Conservation (phyloP, 306 rosid species). For the Cotoneaster glaucophyllus region DNA sequence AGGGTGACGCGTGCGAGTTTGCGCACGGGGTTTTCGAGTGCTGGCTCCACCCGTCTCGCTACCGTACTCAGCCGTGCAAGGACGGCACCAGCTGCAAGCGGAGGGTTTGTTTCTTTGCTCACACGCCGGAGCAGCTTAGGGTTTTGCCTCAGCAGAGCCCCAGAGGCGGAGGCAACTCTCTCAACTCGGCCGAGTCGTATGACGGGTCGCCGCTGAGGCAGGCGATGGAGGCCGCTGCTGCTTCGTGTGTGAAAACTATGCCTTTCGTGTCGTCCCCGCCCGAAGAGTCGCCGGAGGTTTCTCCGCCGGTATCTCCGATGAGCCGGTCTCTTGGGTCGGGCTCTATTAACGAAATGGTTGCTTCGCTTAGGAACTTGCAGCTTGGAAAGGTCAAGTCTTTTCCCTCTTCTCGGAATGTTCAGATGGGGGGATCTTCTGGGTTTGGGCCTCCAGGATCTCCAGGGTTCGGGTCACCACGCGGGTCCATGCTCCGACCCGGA, state of each 20-base stretch:
- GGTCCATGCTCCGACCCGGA: slow-evolving; percentile 64
- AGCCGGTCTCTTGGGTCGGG: slow-evolving; percentile 55
- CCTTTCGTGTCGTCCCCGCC: slow-evolving; percentile 46
- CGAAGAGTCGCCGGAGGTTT: slow-evolving; percentile 47
- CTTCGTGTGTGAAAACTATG: slow-evolving; percentile 21
- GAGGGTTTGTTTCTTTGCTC: slow-evolving; percentile 89
- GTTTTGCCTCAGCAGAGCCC: slow-evolving; percentile 64
- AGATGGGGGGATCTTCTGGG: slow-evolving; percentile 50
- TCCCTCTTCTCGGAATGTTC: slow-evolving; percentile 41
- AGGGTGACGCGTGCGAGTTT: slow-evolving; percentile 75
- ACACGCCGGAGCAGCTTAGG: slow-evolving; percentile 85
- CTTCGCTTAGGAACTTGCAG: slow-evolving; percentile 62
- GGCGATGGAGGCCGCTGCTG: slow-evolving; percentile 20
- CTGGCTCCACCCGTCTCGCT: slow-evolving; percentile 97
- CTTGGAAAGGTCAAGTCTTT: slow-evolving; percentile 59
- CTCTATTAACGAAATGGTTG: slow-evolving; percentile 53
- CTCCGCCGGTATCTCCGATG: slow-evolving; percentile 74
- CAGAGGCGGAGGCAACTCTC: slow-evolving; percentile 30
- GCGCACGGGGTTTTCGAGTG: slow-evolving; percentile 98
- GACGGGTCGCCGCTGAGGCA: slow-evolving; percentile 70
- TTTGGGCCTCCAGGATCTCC: slow-evolving; percentile 44
- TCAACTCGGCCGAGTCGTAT: slow-evolving; percentile 32
- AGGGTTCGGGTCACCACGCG: slow-evolving; percentile 54
- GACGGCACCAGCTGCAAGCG: slow-evolving; percentile 79
- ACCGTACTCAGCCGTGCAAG: slow-evolving; percentile 93